Evolutionary conservation across 2,329 filamentous ascomycete species (phyloP).

Genomic region (Fonsecaea monophora): DNA sequence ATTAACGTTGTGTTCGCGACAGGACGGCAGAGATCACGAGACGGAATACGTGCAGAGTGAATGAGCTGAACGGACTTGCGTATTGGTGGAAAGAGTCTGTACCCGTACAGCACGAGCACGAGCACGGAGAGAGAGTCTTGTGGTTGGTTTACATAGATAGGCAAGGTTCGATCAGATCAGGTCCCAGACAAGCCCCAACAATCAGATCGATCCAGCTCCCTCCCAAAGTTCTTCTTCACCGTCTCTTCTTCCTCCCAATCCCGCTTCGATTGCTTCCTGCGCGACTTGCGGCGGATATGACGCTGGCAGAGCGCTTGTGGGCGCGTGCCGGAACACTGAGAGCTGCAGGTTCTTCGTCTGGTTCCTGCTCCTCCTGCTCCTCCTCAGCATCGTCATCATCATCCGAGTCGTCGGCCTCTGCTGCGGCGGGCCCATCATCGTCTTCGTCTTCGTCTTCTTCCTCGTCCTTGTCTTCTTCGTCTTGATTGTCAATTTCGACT

Average conservation of each 20-base stretch:
- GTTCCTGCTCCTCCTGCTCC: not conserved
- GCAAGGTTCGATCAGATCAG: not conserved
- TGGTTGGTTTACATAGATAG: not conserved
- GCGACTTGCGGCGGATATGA: conserved; percentile 70
- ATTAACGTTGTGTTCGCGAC: not conserved
- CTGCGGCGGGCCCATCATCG: conserved; percentile 9
- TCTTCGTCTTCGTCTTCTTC: conserved; percentile 11
- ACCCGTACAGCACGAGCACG: not conserved
- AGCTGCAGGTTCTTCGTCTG: not conserved
- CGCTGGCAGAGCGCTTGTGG: conserved; percentile 83
- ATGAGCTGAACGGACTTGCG: not conserved
- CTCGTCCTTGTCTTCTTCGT: conserved; percentile 20
- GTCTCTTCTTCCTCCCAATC: conserved; percentile 37
- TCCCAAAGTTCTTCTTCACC: conserved; percentile 12
- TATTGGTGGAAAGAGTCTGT: not conserved
- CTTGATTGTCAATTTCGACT: conserved; percentile 31
- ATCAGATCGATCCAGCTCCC: not conserved
- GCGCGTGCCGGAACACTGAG: conserved; percentile 29
- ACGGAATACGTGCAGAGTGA: not conserved
- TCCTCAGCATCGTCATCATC: conserved; percentile 16
- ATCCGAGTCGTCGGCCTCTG: conserved; percentile 10
- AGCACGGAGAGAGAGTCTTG: not conserved
- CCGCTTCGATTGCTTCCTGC: conserved; percentile 41
- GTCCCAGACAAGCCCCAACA: not conserved
- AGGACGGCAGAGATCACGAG: not conserved